These are phyloP conservation scores for Aspergillus sclerotiicarbonarius DNA, from an alignment of 495 filamentous ascomycete genomes.

Conservation along the genomic window DNA sequence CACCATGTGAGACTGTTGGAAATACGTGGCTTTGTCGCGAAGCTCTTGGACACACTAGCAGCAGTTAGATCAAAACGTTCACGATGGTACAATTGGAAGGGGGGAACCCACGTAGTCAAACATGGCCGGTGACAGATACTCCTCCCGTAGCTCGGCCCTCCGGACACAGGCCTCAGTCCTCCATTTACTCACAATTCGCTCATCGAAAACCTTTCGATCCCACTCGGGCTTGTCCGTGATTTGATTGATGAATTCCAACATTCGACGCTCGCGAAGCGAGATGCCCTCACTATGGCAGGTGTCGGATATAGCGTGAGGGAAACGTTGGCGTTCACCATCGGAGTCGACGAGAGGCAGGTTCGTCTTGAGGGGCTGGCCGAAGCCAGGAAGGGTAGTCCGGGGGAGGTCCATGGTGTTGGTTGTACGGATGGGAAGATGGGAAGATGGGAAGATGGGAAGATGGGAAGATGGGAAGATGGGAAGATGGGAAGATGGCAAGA, in stretches of 20 bases:
- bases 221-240: conserved; percentile 50
- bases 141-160: background rate
- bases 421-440: too few relatives aligned
- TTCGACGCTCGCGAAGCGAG: conserved; percentile 35
- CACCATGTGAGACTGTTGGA: background rate
- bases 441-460: too few relatives aligned
- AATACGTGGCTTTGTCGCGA: background rate
- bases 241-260: conserved; percentile 36
- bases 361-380: background rate
- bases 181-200: conserved; percentile 16
- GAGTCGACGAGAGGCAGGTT: background rate
- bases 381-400: background rate
- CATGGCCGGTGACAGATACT: background rate
- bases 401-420: background rate
- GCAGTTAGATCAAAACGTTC: background rate
- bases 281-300: background rate
- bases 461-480: too few relatives aligned
- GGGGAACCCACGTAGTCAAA: conserved; percentile 3
- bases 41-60: conserved; percentile 1
- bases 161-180: background rate
- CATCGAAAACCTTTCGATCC: conserved; percentile 24
- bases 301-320: background rate
- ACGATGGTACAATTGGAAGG: background rate
- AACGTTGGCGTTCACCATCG: background rate
- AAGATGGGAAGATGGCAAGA: too few relatives aligned